Evolutionary conservation across 2,329 filamentous ascomycete species (phyloP).

Genomic region (Malbranchea zuffiana): DNA sequence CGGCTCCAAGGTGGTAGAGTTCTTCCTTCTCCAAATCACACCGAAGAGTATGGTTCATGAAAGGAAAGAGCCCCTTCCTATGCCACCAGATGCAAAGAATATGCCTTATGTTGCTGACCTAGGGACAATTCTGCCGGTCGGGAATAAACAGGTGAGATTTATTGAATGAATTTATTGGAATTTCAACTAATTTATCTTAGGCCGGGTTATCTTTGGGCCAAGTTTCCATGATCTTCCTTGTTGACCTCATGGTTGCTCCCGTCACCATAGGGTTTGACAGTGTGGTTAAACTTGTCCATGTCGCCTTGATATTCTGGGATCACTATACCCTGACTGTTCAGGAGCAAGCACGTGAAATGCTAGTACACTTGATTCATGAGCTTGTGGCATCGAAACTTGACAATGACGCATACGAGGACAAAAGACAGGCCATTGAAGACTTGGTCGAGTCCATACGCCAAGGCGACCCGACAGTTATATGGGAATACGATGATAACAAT

Average conservation of each 20-base stretch:
- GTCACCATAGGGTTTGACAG: slow-evolving; percentile 68
- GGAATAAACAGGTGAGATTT: slow-evolving; percentile 65
- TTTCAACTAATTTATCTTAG: slow-evolving; percentile 26
- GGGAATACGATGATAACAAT: slow-evolving; percentile 89
- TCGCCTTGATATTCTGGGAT: slow-evolving; percentile 91
- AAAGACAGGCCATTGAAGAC: slow-evolving; percentile 69
- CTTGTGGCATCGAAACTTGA: slow-evolving; percentile 72
- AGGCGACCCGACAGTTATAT: slow-evolving; percentile 74
- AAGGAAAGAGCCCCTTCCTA: slow-evolving; percentile 59
- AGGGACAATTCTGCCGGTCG: slow-evolving; percentile 64
- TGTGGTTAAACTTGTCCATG: slow-evolving; percentile 76
- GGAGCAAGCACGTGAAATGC: slow-evolving; percentile 93
- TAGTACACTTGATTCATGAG: slow-evolving; percentile 94
- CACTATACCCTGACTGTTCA: slow-evolving; percentile 92
- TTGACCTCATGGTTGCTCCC: slow-evolving; percentile 91
- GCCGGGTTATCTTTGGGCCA: slow-evolving; percentile 86
- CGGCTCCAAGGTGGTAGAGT: slow-evolving; percentile 86
- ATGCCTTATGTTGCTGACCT: slow-evolving; percentile 88
- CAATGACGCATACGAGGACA: slow-evolving; percentile 55
- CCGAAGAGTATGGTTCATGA: slow-evolving; percentile 96
- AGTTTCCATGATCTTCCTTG: slow-evolving; percentile 80
- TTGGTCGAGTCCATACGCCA: slow-evolving; percentile 78
- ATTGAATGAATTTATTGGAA: too few relatives aligned
- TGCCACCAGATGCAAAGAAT: slow-evolving; percentile 56
- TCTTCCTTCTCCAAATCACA: slow-evolving; percentile 77